Evolutionary conservation across 1,284 basidiomycete genomes (phyloP), one percentile per base, ranked within the genome.

Genomic region (Schizophyllum commune): DNA sequence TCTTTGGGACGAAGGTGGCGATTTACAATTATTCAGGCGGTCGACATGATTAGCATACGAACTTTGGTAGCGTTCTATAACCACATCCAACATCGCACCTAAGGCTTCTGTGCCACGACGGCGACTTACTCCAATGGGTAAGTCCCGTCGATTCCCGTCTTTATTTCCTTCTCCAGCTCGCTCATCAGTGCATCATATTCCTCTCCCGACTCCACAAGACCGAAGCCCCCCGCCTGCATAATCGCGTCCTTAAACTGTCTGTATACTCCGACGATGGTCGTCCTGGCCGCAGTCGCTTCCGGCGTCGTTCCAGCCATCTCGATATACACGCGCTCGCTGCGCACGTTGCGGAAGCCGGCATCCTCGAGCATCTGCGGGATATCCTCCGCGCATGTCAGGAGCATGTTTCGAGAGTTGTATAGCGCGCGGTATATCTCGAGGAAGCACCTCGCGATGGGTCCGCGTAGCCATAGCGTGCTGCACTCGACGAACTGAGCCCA

Each of bases 401-500:
- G 21, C 64, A 65, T 32, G 63, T 68, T 27, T 60, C 60, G 22
- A 51, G 32, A 67, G 58, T 22, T 58, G 51, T 54, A 61, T 7
- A 65, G 65, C 5, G 63, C 55, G 6, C 65, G 57, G 1, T 66
- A 62, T 4, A 65, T 64, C 55, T 62, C 56, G 55, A 62, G 22
- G 52, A 53, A 59, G 8, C 60, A 58, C 39, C 47, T 57, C 1
- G 59, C 58, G 20, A 51, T 2, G 19, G 22, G 22, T 55, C 20
- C 58, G 57, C 65, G 62, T 15, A 39, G 20, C 64, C 32, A 19
- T 34, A 33, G 20, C n/a, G 33, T 17, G 63, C 47, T 61, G 27
- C 27, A 27, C 27, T 72, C 70, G 4, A 62, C 60, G 32, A 71
- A 62, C 61, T 71, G 70, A 8, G 69, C 63, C 65, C 66, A 69